Conservation (phyloP, 2,329 filamentous ascomycete species). For the Blastomyces gilchristii region DNA sequence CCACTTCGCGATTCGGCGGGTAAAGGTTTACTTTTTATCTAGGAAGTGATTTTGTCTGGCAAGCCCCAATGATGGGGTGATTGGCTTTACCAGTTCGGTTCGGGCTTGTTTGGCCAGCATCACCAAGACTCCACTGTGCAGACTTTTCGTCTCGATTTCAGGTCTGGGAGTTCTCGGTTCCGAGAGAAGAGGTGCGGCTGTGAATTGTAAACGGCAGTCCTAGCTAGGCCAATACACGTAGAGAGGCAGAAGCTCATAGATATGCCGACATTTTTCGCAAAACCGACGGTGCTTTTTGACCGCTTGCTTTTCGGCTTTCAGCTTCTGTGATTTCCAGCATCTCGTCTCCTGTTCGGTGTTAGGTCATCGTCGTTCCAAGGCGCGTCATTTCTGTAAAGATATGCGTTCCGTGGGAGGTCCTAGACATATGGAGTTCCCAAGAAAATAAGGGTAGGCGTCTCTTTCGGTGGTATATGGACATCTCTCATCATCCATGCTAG, state of each 20-base stretch:
- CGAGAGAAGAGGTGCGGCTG: neutral
- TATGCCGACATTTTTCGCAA: neutral
- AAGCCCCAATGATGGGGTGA: neutral
- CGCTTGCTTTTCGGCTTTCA: neutral
- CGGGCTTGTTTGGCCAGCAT: neutral
- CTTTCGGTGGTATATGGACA: too few relatives aligned
- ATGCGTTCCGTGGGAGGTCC: too few relatives aligned
- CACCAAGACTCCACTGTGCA: neutral
- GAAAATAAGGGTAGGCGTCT: too few relatives aligned
- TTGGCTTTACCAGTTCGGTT: neutral
- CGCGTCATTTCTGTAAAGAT: too few relatives aligned
- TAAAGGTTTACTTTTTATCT: neutral
- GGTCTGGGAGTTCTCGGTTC: neutral
- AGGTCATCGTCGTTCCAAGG: too few relatives aligned
- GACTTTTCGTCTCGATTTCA: neutral
- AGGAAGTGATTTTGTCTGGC: neutral
- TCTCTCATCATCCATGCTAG: too few relatives aligned
- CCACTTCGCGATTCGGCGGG: neutral
- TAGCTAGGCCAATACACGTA: neutral
- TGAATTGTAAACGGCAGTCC: neutral
- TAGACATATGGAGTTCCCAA: too few relatives aligned
- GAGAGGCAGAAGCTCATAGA: neutral
- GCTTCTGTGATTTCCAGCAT: too few relatives aligned
- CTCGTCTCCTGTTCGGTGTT: neutral
- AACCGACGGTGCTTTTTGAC: neutral